Evolutionary conservation across 2,329 filamentous ascomycete species (phyloP), one percentile per base, ranked within the genome.

Genomic region (Aspergillus calidoustus): DNA sequence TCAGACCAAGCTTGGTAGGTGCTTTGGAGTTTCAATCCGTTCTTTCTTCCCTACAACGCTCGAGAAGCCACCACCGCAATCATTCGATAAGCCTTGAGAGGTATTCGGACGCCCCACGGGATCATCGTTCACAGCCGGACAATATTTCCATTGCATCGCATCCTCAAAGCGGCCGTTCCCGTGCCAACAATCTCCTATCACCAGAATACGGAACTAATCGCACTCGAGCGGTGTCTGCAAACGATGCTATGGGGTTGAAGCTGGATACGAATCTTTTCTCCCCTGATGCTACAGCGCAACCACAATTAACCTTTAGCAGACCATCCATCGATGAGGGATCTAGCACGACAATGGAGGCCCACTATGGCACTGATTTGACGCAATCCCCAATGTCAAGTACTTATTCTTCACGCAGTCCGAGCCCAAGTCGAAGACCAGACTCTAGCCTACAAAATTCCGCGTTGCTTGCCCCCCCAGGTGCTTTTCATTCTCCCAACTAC

Each of bases 11-110:
- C 80, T 81, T 99, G 51, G 90, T 99, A 3, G 95, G 95, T 48
- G 95, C 92, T 8, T 82, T 99, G 60, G 95, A 99, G 77, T 99
- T 99, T 70, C 87, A 93, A 69, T 94, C 94, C 2, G 90, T 97
- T 3, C 81, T 99, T 50, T 90, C 91, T n/a, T 93, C 93, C 3
- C 79, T 99, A 60, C 89, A 96, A 70, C 91, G 89, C 66, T 91
- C 92, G 59, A 87, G 91, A 71, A 95, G 92, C 66, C 86, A 91
- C 28, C 87, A 89, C 68, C 84, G 63, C 28, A 64, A 90, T 19
- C 86, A 88, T 48, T 86, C 88, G 2, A 88, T 96, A 63, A 84
- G 88, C 66, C 78, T 87, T 25, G 85, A 90, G 62, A 87, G 89
- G 69, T 90, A 90, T 71, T 91, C 89, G 0, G 88, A 91, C 64